Conservation (phyloP, 176 grass and related monocot species). For the Alloteropsis semialata region DNA sequence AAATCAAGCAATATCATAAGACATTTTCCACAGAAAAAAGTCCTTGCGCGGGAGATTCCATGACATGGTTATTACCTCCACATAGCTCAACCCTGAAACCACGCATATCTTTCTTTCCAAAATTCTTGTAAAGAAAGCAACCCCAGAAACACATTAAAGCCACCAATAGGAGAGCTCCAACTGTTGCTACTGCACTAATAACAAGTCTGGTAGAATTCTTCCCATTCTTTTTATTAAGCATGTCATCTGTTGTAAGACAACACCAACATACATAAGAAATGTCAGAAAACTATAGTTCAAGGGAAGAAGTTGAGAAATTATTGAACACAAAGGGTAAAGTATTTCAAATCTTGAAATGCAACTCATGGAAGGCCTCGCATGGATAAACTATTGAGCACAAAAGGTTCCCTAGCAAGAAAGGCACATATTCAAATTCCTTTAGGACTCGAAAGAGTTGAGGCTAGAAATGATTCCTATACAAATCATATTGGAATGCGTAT, state of each 20-base stretch:
- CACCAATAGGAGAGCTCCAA: constrained; percentile 85
- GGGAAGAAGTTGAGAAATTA: not conserved
- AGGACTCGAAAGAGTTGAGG: not conserved
- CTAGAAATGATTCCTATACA: not conserved
- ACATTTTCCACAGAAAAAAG: not conserved
- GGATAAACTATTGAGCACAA: not conserved
- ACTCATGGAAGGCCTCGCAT: not conserved
- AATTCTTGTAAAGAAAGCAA: constrained; percentile 98
- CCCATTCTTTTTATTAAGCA: constrained; percentile 36
- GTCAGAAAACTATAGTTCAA: not conserved
- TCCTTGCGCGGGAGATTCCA: not conserved
- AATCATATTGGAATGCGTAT: not conserved
- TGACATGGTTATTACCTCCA: constrained; percentile 77
- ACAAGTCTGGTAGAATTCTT: constrained; percentile 93
- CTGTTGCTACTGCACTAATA: constrained; percentile 99
- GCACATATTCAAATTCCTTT: not conserved
- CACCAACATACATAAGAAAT: constrained; percentile 14
- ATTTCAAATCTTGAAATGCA: not conserved
- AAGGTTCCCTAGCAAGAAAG: not conserved
- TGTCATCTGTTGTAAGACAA: constrained; percentile 47
- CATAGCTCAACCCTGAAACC: constrained; percentile 83
- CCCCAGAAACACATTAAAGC: constrained; percentile 99
- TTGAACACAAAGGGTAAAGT: not conserved
- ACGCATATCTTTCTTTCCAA: constrained; percentile 85
- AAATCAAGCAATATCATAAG: constrained; percentile 19